Evolutionary conservation across 2,329 filamentous ascomycete genomes (phyloP), one percentile per base, ranked within the genome.

Genomic region (Ceratocystis eucalypticola): DNA sequence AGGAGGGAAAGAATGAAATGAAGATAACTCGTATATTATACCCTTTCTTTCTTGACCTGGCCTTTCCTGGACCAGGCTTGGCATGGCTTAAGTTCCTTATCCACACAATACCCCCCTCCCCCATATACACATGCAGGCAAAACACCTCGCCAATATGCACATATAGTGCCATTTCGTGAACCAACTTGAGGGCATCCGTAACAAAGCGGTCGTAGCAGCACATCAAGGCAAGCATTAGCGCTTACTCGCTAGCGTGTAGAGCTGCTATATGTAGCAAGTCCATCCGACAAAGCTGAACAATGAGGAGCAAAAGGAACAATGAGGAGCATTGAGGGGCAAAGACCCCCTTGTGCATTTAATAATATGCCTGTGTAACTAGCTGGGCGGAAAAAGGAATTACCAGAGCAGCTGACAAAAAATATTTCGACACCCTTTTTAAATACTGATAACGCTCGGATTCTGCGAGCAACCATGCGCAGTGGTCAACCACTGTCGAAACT

Each of bases 401-500:
- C 22, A 25, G 22, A 25, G 22, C 2, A 25, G 22, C 22, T 25
- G 22, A 25, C 22, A 25, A 37, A 10, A 10, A 37, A 10, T 10
- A 37, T 33, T 33, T 33, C 7, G 5, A 2, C 7, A 1, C 30
- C 30, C 30, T 37, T 37, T 37, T 37, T 37, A 37, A 37, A 3
- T 10, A 7, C 33, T 12, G 8, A 37, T 37, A 37, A 8, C 10
- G 8, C 33, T 12, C 33, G 33, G 1, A 7, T 7, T 33, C 6
- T 33, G 30, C 30, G 30, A 33, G 30, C 30, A 33, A 10, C 59
- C 59, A 62, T 62, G 59, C 17, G 59, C 59, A 62, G 59, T 62
- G 59, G 59, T 25, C 6, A 62, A 62, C 59, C 59, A 62, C 37
- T 62, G 59, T 62, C 59, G 59, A 45, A 20, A 62, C 59, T 62